These are phyloP conservation scores for Garcia nutans DNA, from an alignment of 345 rosid genomes.

Conservation along the genomic window DNA sequence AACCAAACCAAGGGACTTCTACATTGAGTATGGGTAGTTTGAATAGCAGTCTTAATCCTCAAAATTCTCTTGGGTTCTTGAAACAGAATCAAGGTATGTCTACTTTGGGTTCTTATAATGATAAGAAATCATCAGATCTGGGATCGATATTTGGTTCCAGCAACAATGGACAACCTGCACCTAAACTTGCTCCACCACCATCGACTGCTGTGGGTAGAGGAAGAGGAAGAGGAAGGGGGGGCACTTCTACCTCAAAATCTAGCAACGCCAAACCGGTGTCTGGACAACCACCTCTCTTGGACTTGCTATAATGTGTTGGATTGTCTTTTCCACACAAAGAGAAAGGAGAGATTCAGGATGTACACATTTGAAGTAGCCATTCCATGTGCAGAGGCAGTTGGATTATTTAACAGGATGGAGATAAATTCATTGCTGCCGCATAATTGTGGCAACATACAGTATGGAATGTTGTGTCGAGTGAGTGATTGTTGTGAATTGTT, in stretches of 20 bases:
- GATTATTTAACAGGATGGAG: neutral
- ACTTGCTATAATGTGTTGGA: constrained; percentile 49
- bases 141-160: constrained; percentile 68
- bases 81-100: constrained; percentile 57
- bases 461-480: neutral
- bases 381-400: neutral
- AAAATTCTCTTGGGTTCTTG: constrained; percentile 47
- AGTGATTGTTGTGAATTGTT: neutral
- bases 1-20: constrained; percentile 42
- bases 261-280: constrained; percentile 42
- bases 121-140: constrained; percentile 58
- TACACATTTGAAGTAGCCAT: neutral
- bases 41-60: constrained; percentile 31
- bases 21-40: constrained; percentile 32
- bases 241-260: constrained; percentile 38
- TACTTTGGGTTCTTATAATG: constrained; percentile 35
- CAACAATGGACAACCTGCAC: constrained; percentile 56
- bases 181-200: constrained; percentile 92
- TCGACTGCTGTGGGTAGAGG: constrained; percentile 71
- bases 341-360: neutral
- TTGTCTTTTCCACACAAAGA: neutral
- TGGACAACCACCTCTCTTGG: constrained; percentile 67
- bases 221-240: constrained; percentile 56
- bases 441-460: neutral
- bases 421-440: too few relatives aligned